Evolutionary conservation across 345 rosid species (phyloP).

Genomic region (Jatropha curcas): DNA sequence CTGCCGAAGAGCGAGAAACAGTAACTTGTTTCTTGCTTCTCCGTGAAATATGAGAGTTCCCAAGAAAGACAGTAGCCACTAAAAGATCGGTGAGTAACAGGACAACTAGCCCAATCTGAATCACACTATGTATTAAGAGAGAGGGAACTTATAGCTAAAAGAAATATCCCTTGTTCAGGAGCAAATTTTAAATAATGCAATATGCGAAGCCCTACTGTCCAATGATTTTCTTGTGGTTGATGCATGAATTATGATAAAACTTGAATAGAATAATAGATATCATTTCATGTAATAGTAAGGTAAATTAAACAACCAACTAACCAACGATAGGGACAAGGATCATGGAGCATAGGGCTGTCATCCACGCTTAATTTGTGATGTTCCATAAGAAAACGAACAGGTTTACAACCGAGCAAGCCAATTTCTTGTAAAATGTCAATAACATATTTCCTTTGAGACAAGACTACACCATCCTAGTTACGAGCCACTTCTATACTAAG

Average conservation of each 20-base stretch:
- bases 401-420: background rate
- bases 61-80: background rate
- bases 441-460: background rate
- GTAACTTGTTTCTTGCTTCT: background rate
- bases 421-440: background rate
- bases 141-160: background rate
- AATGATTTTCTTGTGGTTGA: too few species aligned
- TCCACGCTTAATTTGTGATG: too few species aligned
- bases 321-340: background rate
- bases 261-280: background rate
- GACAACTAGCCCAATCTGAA: background rate
- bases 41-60: background rate
- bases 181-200: background rate
- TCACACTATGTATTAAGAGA: background rate
- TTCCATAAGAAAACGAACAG: background rate
- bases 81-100: background rate
- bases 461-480: background rate
- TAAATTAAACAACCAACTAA: background rate
- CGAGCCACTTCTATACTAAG: background rate
- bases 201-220: background rate
- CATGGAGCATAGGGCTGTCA: background rate
- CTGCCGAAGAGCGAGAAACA: background rate
- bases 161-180: background rate
- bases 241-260: background rate
- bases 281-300: background rate